These are phyloP conservation scores for Fusarium hainanense DNA, from an alignment of 2,329 filamentous ascomycete genomes.

Conservation along the genomic window DNA sequence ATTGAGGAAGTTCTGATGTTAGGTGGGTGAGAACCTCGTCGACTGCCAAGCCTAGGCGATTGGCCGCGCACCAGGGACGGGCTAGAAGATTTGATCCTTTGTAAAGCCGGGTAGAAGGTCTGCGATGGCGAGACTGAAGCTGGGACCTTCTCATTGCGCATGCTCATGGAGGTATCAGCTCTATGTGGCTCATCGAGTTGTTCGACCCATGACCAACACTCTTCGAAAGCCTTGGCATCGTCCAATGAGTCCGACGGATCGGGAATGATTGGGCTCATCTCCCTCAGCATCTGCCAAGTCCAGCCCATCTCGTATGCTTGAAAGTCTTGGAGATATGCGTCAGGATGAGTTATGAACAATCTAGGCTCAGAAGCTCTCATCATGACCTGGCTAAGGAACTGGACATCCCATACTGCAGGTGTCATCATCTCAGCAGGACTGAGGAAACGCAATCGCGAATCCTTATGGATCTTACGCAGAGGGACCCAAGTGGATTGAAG, in stretches of 20 bases:
- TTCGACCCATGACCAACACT: conserved; percentile 72
- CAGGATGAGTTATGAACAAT: conserved; percentile 79
- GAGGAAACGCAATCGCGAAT: conserved; percentile 77
- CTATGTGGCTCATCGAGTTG: conserved; percentile 69
- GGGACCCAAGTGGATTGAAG: conserved; percentile 78
- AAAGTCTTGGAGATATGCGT: conserved; percentile 76
- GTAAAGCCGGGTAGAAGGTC: conserved; percentile 41
- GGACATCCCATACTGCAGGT: conserved; percentile 75
- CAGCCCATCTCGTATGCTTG: conserved; percentile 66
- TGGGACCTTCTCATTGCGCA: conserved; percentile 56
- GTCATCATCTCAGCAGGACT: conserved; percentile 78
- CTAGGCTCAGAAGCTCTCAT: conserved; percentile 77
- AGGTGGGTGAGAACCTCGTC: conserved; percentile 58
- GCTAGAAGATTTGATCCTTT: conserved; percentile 47
- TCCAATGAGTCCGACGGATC: conserved; percentile 53
- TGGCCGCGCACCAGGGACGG: conserved; percentile 52
- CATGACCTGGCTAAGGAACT: conserved; percentile 76
- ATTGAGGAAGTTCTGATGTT: conserved; percentile 65
- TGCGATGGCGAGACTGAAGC: conserved; percentile 58
- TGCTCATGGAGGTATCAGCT: conserved; percentile 56
- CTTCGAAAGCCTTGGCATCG: conserved; percentile 65
- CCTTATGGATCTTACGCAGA: conserved; percentile 79
- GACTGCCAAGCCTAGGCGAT: conserved; percentile 55
- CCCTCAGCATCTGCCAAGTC: conserved; percentile 77
- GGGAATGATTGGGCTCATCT: conserved; percentile 67